Evolutionary conservation across 2,329 filamentous ascomycete species (phyloP), one percentile per base, ranked within the genome.

Genomic region (Curvularia sp.): DNA sequence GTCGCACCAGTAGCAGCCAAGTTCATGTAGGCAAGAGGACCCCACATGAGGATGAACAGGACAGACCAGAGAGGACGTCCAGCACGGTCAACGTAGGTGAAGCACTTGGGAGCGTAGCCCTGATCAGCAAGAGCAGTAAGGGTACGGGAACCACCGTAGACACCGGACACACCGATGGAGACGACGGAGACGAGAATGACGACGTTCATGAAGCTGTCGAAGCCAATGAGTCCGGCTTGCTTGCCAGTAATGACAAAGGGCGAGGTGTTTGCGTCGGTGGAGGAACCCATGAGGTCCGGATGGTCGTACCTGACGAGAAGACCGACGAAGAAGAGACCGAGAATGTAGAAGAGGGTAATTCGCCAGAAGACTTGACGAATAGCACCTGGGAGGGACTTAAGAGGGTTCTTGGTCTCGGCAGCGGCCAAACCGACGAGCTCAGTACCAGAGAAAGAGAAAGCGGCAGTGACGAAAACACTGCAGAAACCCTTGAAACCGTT

Each of bases 31-130:
- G 89, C 86, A 7, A 97, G 82, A 33, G 95, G 82, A 31, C 93
- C 92, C 57, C 95, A 75, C 4, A 76, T 67, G 0, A 89, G 88
- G 2, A 92, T 85, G 53, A 92, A 71, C 7, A 82, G 63, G 65
- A 97, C 93, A 50, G 91, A 87, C 43, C 88, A 84, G 5, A 96
- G 83, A 9, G 90, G 93, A 8, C 93, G 90, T 38, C 93, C 93
- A 64, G 89, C 86, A 48, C 89, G 88, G 80, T 94, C 93, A 69
- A 95, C 88, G 78, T 94, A 97, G 58, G 86, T 87, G 31, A 97
- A 82, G 64, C 93, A 82, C 62, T 81, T 84, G 7, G 93, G 93
- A 0, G 91, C 93, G 74, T 95, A 92, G 55, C 88, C 74, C 31
- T 75, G 71, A 31, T 75, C 71, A 24, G 81, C 81, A 18, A 86